Conservation (phyloP, 2,329 filamentous ascomycete genomes). For the Claviceps digitariae region DNA sequence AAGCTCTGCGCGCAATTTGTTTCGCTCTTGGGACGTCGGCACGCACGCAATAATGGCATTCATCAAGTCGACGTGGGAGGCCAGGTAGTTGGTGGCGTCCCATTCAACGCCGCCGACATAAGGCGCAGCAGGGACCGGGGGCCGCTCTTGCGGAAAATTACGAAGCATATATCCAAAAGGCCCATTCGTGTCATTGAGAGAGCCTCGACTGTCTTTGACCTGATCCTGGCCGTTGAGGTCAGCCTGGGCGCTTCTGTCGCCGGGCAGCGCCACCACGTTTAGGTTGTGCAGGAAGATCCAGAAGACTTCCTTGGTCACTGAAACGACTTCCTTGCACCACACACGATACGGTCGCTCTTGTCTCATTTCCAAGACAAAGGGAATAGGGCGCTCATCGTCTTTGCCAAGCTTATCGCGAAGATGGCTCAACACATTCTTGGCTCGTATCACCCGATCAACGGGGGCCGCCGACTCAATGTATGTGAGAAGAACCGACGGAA, state of each 20-base stretch:
- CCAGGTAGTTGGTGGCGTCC: conserved; percentile 95
- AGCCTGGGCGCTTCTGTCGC: conserved; percentile 19
- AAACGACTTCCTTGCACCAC: conserved; percentile 86
- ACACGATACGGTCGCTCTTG: conserved; percentile 77
- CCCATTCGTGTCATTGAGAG: conserved; percentile 15
- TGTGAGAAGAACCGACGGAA: conserved; percentile 78
- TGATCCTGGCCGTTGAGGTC: conserved; percentile 5
- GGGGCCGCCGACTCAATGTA: conserved; percentile 60
- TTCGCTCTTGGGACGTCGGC: conserved; percentile 56
- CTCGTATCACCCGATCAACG: conserved; percentile 51
- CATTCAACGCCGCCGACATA: conserved; percentile 97
- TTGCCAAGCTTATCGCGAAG: conserved; percentile 66
- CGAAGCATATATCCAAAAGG: conserved; percentile 48
- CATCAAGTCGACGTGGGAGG: conserved; percentile 80
- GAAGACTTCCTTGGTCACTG: conserved; percentile 95
- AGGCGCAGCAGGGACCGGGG: conserved; percentile 83
- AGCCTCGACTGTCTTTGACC: neutral
- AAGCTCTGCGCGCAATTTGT: conserved; percentile 62
- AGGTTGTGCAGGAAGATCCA: conserved; percentile 97
- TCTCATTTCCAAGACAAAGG: conserved; percentile 83
- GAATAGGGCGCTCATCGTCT: conserved; percentile 62
- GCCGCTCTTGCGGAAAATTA: conserved; percentile 73
- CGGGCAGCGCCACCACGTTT: conserved; percentile 64
- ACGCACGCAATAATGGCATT: conserved; percentile 82
- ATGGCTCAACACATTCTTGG: conserved; percentile 62